phyloP scores from a whole-genome alignment of 106 monocot genomes.

The Posidonia australis region DNA sequence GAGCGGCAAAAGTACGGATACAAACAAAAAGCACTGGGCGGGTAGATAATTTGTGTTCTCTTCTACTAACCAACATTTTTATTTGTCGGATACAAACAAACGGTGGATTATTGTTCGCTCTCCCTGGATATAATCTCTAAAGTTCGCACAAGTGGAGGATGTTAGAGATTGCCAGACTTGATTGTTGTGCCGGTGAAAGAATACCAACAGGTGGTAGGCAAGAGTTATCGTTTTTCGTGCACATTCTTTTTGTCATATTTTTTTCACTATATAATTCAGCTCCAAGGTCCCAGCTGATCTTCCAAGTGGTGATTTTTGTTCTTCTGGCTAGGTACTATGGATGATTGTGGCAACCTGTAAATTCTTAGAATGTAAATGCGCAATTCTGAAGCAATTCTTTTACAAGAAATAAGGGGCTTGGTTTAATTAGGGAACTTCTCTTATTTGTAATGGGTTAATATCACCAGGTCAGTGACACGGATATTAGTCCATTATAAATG shows the following conservation, averaged over 20 bases:
- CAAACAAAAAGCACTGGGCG: slow-evolving; percentile 70
- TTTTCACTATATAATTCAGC: not conserved
- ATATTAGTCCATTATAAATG: no score
- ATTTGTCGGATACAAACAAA: not conserved
- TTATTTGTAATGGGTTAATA: not conserved
- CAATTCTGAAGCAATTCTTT: not conserved
- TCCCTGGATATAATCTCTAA: not conserved
- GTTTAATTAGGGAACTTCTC: not conserved
- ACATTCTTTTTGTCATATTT: not conserved
- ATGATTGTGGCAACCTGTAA: not conserved
- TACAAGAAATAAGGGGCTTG: not conserved
- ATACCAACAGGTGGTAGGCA: no score
- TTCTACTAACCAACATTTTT: not conserved
- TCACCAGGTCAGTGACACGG: no score
- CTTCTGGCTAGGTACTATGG: not conserved
- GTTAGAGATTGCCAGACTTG: not conserved
- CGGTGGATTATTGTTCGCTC: not conserved
- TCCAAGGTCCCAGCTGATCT: not conserved
- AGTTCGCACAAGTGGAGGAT: not conserved
- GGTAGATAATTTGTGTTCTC: not conserved
- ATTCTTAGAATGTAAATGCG: not conserved
- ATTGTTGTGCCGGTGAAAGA: not conserved
- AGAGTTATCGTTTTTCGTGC: not conserved
- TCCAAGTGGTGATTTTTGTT: not conserved
- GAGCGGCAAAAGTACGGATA: slow-evolving; percentile 80